Evolutionary conservation across 306 rosid genomes (phyloP).

Genomic region (Canavalia ensiformis): DNA sequence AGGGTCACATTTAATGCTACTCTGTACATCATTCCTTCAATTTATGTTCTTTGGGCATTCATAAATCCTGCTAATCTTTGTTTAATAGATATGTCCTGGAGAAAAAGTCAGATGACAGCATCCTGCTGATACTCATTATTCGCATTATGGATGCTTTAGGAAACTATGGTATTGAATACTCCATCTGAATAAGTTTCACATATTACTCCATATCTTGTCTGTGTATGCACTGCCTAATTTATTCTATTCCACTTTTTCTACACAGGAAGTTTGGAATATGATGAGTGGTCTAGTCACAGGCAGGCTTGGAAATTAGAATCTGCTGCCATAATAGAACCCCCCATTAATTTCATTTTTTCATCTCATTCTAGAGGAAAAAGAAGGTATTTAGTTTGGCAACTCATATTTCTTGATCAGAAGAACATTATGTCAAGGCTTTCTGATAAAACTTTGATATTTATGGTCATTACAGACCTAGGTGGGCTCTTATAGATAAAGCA

Average conservation of each 20-base stretch:
- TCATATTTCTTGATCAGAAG: conserved; percentile 37
- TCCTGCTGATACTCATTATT: conserved; percentile 85
- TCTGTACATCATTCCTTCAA: conserved; percentile 38
- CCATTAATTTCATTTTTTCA: conserved; percentile 83
- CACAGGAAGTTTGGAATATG: conserved; percentile 93
- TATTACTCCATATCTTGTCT: conserved; percentile 25
- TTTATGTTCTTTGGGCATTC: conserved; percentile 41
- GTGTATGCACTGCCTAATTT: conserved; percentile 41
- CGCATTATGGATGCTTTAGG: conserved; percentile 97
- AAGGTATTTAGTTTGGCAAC: conserved; percentile 63
- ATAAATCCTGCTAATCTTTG: conserved; percentile 45
- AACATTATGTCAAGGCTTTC: conserved; percentile 30
- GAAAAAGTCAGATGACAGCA: conserved; percentile 95
- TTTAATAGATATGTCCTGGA: conserved; percentile 79
- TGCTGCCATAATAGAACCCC: conserved; percentile 93
- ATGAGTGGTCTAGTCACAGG: conserved; percentile 97
- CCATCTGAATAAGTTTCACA: conserved; percentile 14
- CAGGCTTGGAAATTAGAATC: conserved; percentile 99
- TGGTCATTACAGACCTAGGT: conserved; percentile 80
- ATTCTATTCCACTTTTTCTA: conserved; percentile 32
- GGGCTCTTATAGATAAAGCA: conserved; percentile 99
- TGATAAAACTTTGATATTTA: conserved; percentile 36
- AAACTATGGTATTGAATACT: conserved; percentile 78
- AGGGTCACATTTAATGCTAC: conserved; percentile 44
- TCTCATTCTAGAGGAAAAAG: conserved; percentile 88